A percentile compares a stretch with the other conserved stretches of the same genome.
Evolutionary conservation across 2,329 filamentous ascomycete species (phyloP).

Genomic region (Coniella lustricola): DNA sequence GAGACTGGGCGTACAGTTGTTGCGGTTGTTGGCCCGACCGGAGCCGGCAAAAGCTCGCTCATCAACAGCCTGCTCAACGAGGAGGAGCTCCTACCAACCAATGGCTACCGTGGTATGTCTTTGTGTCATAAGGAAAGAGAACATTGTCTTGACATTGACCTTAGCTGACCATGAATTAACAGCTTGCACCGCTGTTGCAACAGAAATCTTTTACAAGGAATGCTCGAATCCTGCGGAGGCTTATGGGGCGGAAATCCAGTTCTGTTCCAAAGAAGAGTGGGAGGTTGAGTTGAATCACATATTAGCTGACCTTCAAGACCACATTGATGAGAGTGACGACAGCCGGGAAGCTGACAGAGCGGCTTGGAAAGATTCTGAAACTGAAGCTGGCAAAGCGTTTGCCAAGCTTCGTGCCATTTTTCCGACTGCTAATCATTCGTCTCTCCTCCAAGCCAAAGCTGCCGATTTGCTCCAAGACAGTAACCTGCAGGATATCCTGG

Average conservation of each 20-base stretch:
- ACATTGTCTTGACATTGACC: background rate
- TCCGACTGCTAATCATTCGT: slow-evolving; percentile 30
- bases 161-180: slow-evolving; percentile 41
- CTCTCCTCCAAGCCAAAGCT: slow-evolving; percentile 29
- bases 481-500: background rate
- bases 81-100: slow-evolving; percentile 38
- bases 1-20: slow-evolving; percentile 36
- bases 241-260: slow-evolving; percentile 52
- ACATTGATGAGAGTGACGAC: background rate
- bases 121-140: too few relatives aligned
- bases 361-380: slow-evolving; percentile 15
- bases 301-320: slow-evolving; percentile 38
- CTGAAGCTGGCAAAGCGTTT: slow-evolving; percentile 37
- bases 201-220: slow-evolving; percentile 52
- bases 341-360: background rate
- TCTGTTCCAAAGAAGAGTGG: slow-evolving; percentile 47
- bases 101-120: slow-evolving; percentile 39
- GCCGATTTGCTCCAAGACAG: slow-evolving; percentile 32
- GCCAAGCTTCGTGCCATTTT: slow-evolving; percentile 45
- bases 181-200: slow-evolving; percentile 53
- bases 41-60: slow-evolving; percentile 54
- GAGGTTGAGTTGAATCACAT: slow-evolving; percentile 41
- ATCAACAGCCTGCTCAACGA: slow-evolving; percentile 59
- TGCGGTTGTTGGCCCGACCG: slow-evolving; percentile 55
- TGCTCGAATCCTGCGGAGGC: slow-evolving; percentile 26